Base-by-base conservation (phyloP, 495 filamentous ascomycete species). In the Daldinia loculata region DNA sequence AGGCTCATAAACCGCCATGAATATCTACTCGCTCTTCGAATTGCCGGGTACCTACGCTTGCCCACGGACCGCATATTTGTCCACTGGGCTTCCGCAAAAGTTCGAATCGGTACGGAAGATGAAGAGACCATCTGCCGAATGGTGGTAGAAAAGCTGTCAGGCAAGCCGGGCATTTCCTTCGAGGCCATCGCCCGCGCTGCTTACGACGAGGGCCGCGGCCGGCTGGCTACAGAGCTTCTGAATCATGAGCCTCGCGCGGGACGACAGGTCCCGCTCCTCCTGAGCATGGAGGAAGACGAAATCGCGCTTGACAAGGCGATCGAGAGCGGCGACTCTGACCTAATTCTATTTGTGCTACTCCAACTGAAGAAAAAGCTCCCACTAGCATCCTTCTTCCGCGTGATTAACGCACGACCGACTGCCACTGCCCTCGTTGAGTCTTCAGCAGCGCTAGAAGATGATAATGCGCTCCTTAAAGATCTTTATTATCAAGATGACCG, bases 401-500 rank as follows among this genome's bases (percentile, higher is more conserved):
- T 92, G 63, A 93, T 99, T 78, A 97, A 92, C 77, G 89, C 83
- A 67, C 90, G 95, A 6, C 95, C 96, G 0, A 87, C 92, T 56
- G 95, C 95, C 22, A 93, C 92, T 2, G 93, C 95, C 0, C 85
- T 99, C 15, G 92, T 99, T 32, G 95, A 98, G 76, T 88, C 93
- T 2, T 90, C 89, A 0, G 95, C 95, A 2, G 74, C 77, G 22
- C 38, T 80, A 6, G 86, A 85, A 24, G 89, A 93, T 56, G 95
- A 98, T 73, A 85, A 84, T 3, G 91, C 96, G 19, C 78, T 99
- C 9, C 87, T 98, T 11, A 98, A 98, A 75, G 95, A 98, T 77
- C 85, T 99, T 26, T 99, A 95, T 81, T 98, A 99, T 75, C 95
- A 98, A 81, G 96, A 98, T 74, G 95, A 99, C 78, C 91, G 94